Percentiles rank a stretch among this genome's conserved stretches.
Conservation (phyloP, 495 filamentous ascomycete genomes). For the Chaetomium fimeti region DNA sequence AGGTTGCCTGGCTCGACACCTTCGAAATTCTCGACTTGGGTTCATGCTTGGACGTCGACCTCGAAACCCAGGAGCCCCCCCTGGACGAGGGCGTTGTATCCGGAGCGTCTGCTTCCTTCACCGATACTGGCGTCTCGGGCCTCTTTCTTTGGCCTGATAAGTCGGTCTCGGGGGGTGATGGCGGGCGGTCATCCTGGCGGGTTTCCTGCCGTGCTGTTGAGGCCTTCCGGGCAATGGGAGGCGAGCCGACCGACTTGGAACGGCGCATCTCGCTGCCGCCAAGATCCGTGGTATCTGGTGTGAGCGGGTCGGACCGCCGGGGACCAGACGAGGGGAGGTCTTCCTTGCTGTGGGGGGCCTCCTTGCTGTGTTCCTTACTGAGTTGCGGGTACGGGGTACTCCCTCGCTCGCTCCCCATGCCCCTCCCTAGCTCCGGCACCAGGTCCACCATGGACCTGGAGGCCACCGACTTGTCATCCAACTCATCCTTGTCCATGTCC, state of each 20-base stretch:
- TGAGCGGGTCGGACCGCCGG: slow-evolving; percentile 57
- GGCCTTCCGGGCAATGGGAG: slow-evolving; percentile 25
- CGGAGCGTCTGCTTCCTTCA: slow-evolving; percentile 35
- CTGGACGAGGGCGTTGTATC: slow-evolving; percentile 41
- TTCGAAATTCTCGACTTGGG: slow-evolving; percentile 50
- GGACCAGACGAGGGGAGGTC: slow-evolving; percentile 44
- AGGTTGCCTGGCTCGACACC: slow-evolving; percentile 48
- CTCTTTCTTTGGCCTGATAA: slow-evolving; percentile 48
- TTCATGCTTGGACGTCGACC: slow-evolving; percentile 46
- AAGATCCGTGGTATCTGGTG: slow-evolving; percentile 77
- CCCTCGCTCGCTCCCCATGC: slow-evolving; percentile 45
- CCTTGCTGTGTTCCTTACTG: slow-evolving; percentile 87
- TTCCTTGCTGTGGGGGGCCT: slow-evolving; percentile 64
- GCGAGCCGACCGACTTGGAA: slow-evolving; percentile 41
- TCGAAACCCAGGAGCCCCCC: slow-evolving; percentile 40
- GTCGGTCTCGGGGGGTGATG: slow-evolving; percentile 57
- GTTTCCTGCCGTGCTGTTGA: slow-evolving; percentile 37
- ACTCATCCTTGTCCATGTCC: slow-evolving; percentile 43
- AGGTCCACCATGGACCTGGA: slow-evolving; percentile 46
- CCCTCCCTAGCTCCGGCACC: slow-evolving; percentile 51
- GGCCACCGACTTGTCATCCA: slow-evolving; percentile 28
- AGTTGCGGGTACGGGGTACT: slow-evolving; percentile 81
- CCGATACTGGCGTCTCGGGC: slow-evolving; percentile 37
- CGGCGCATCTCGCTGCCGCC: slow-evolving; percentile 51
- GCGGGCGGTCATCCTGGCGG: slow-evolving; percentile 47